These are phyloP conservation scores for Byssothecium circinans DNA, from an alignment of 2,329 filamentous ascomycete genomes.

Conservation along the genomic window DNA sequence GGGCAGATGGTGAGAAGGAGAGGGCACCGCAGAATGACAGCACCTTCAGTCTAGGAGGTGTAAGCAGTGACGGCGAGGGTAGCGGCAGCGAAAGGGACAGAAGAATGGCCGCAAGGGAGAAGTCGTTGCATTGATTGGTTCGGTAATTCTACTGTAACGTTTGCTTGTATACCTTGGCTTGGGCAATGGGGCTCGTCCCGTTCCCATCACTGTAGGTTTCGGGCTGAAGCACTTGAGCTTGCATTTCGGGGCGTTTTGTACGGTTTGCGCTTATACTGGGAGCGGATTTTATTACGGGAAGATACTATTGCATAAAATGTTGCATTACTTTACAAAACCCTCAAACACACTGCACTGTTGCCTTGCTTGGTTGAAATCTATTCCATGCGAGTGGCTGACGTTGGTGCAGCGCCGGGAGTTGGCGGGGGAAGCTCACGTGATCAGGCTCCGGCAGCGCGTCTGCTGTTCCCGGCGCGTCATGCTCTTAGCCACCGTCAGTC, in stretches of 20 bases:
- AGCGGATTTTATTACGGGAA: background rate
- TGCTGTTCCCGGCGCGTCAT: slow-evolving; percentile 33
- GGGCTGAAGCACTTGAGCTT: background rate
- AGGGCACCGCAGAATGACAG: slow-evolving; percentile 40
- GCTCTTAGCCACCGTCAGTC: slow-evolving; percentile 26
- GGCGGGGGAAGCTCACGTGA: slow-evolving; percentile 9
- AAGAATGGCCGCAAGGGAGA: slow-evolving; percentile 27
- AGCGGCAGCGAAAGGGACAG: slow-evolving; percentile 40
- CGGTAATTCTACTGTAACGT: background rate
- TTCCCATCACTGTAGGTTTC: background rate
- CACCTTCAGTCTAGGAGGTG: slow-evolving; percentile 54
- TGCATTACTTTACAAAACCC: background rate
- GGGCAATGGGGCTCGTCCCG: background rate
- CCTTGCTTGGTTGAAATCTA: too few relatives aligned
- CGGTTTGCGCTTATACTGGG: background rate
- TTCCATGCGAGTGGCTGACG: too few relatives aligned
- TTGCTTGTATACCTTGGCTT: background rate
- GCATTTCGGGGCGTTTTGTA: slow-evolving; percentile 1
- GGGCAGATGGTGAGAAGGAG: slow-evolving; percentile 27
- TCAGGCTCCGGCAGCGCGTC: slow-evolving; percentile 17
- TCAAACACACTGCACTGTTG: background rate
- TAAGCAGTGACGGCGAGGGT: slow-evolving; percentile 42
- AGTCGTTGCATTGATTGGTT: slow-evolving; percentile 15
- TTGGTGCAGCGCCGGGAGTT: too few relatives aligned
- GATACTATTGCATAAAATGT: background rate